These are phyloP conservation scores for Neurospora cerealis DNA, from an alignment of 495 filamentous ascomycete genomes.

Conservation along the genomic window DNA sequence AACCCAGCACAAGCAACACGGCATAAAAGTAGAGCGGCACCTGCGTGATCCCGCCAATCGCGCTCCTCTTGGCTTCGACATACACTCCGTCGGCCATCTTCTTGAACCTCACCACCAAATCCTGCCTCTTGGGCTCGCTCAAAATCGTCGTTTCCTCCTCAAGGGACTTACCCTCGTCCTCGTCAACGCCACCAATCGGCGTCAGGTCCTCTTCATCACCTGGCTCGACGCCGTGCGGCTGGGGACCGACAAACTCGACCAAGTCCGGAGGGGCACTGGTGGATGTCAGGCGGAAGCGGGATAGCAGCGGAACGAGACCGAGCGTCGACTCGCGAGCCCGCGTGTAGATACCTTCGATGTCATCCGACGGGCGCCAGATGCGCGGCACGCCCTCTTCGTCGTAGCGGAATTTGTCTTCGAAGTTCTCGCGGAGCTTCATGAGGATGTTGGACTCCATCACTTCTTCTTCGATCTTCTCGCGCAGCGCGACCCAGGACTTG, in stretches of 20 bases:
- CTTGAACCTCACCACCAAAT: slow-evolving; percentile 90
- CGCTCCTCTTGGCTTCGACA: slow-evolving; percentile 92
- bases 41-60: slow-evolving; percentile 90
- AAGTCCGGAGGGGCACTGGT: slow-evolving; percentile 71
- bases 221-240: slow-evolving; percentile 62
- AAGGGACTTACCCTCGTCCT: slow-evolving; percentile 83
- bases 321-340: slow-evolving; percentile 83
- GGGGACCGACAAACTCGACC: slow-evolving; percentile 66
- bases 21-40: slow-evolving; percentile 93
- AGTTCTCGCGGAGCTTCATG: slow-evolving; percentile 93
- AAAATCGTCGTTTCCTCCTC: slow-evolving; percentile 95
- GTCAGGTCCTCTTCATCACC: slow-evolving; percentile 83
- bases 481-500: slow-evolving; percentile 87
- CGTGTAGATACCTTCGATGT: slow-evolving; percentile 93
- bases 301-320: slow-evolving; percentile 77
- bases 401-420: slow-evolving; percentile 98
- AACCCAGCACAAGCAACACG: slow-evolving; percentile 77
- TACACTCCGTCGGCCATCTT: slow-evolving; percentile 96
- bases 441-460: slow-evolving; percentile 95
- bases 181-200: slow-evolving; percentile 83
- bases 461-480: slow-evolving; percentile 90
- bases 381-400: slow-evolving; percentile 89
- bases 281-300: slow-evolving; percentile 64
- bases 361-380: slow-evolving; percentile 94
- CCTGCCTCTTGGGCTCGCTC: slow-evolving; percentile 74